Evolutionary conservation across 2,329 filamentous ascomycete genomes (phyloP).

Genomic region (Cryphonectria parasitica): DNA sequence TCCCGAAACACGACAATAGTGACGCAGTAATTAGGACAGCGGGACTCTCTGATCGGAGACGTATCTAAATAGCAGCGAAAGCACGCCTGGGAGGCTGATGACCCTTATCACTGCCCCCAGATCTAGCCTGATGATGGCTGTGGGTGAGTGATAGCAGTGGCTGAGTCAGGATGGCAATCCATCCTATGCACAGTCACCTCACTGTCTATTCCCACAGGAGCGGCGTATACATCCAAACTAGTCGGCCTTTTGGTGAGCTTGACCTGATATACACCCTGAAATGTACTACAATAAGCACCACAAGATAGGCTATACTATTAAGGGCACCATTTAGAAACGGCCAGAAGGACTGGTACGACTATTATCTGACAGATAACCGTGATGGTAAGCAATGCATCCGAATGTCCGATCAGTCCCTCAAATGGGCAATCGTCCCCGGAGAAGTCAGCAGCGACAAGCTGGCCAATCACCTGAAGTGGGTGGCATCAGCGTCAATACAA

Average conservation of each 20-base stretch:
- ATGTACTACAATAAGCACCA: neutral
- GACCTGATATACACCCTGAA: neutral
- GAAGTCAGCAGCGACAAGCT: neutral
- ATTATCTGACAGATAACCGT: neutral
- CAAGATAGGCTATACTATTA: neutral
- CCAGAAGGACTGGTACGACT: neutral
- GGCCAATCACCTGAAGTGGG: neutral
- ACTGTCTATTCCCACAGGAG: neutral
- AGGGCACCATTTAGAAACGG: neutral
- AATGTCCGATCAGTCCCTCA: neutral
- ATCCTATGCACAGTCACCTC: neutral
- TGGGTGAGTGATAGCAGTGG: too few relatives aligned
- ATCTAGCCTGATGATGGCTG: neutral
- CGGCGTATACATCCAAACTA: neutral
- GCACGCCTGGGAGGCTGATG: neutral
- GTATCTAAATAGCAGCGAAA: neutral
- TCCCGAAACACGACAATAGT: neutral
- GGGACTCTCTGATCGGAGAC: neutral
- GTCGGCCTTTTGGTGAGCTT: neutral
- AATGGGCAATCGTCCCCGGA: neutral
- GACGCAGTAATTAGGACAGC: neutral
- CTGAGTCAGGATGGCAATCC: constrained; percentile 2
- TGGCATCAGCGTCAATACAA: neutral
- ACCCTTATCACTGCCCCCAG: neutral
- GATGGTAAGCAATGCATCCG: neutral